A percentile compares a stretch with the other conserved stretches of the same genome.
Evolutionary conservation across 352 stramenopile genomes (phyloP).

Genomic region (Phytophthora brassicae): DNA sequence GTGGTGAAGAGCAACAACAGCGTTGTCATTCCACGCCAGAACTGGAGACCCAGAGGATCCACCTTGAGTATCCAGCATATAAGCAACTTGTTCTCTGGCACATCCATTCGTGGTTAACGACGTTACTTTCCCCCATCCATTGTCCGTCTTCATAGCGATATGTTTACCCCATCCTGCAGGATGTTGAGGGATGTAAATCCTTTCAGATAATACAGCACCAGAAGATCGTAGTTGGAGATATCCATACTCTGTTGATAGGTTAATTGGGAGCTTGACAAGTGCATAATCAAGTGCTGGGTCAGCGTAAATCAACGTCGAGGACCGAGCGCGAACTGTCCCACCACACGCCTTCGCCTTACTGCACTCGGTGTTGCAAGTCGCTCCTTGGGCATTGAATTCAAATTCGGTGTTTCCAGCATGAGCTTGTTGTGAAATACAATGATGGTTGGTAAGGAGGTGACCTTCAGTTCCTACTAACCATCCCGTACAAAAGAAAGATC

Average conservation of each 20-base stretch:
- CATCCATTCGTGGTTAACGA: slow-evolving; percentile 51
- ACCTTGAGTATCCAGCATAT: slow-evolving; percentile 69
- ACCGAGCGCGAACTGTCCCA: slow-evolving; percentile 36
- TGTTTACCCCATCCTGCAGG: slow-evolving; percentile 67
- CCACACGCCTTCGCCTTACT: slow-evolving; percentile 40
- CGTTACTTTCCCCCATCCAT: slow-evolving; percentile 43
- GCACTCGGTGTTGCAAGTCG: slow-evolving; percentile 42
- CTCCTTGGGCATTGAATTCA: slow-evolving; percentile 62
- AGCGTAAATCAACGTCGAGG: slow-evolving; percentile 42
- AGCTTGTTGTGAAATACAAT: slow-evolving; percentile 60
- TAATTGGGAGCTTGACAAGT: slow-evolving; percentile 61
- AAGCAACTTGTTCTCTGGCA: slow-evolving; percentile 55
- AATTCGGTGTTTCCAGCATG: slow-evolving; percentile 61
- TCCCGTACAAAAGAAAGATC: slow-evolving; percentile 71
- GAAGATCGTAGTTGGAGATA: slow-evolving; percentile 56
- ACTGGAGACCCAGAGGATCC: slow-evolving; percentile 76
- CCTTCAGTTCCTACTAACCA: slow-evolving; percentile 75
- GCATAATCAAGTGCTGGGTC: slow-evolving; percentile 55
- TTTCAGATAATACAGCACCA: slow-evolving; percentile 47
- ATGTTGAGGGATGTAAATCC: slow-evolving; percentile 71
- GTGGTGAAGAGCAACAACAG: slow-evolving; percentile 74
- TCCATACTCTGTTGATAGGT: slow-evolving; percentile 47
- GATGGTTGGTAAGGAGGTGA: slow-evolving; percentile 79
- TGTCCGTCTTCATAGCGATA: slow-evolving; percentile 63
- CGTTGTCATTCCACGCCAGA: slow-evolving; percentile 57